Base-by-base conservation (phyloP, 2,329 filamentous ascomycete genomes). In the Lanzia echinophila region DNA sequence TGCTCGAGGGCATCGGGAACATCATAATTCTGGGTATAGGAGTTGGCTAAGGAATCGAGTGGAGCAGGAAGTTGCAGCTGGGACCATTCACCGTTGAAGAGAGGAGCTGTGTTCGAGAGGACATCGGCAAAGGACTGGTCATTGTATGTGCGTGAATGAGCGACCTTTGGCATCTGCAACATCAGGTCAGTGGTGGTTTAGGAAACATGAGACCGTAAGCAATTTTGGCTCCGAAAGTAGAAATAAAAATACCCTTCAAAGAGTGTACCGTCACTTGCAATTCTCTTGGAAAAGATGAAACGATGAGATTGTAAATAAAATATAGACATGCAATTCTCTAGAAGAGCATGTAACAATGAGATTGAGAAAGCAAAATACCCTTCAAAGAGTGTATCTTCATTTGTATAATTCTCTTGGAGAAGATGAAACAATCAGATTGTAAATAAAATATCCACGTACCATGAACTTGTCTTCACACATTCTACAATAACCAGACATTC, bases 401-500 rank as follows among this genome's bases (percentile, higher is more conserved):
- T n/a, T n/a, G n/a, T n/a, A n/a, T n/a, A n/a, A n/a, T n/a, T n/a
- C n/a, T n/a, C n/a, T n/a, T n/a, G n/a, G n/a, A n/a, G n/a, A n/a
- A n/a, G n/a, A n/a, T n/a, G n/a, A n/a, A n/a, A n/a, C n/a, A n/a
- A n/a, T n/a, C n/a, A n/a, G n/a, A n/a, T n/a, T 28, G 4, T 8
- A 28, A 28, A 28, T 28, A 28, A 28, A 4, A 28, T 8, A 28
- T 4, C 4, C 7, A 48, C 52, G 19, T 48, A 56, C 56, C 31
- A 36, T 20, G 13, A 41, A 45, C n/a, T 47, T 31, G 13, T 31
- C 24, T 38, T 56, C 49, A 36, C 56, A 56, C 11, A 52, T 41
- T 11, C 33, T 53, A 19, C 56, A 56, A 42, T 52, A 56, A 22
- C 54, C 54, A 33, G 46, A 41, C 24, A 34, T 28, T 20, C 45